Base-by-base conservation (phyloP, 116 monocot species). In the Posidonia oceanica region DNA sequence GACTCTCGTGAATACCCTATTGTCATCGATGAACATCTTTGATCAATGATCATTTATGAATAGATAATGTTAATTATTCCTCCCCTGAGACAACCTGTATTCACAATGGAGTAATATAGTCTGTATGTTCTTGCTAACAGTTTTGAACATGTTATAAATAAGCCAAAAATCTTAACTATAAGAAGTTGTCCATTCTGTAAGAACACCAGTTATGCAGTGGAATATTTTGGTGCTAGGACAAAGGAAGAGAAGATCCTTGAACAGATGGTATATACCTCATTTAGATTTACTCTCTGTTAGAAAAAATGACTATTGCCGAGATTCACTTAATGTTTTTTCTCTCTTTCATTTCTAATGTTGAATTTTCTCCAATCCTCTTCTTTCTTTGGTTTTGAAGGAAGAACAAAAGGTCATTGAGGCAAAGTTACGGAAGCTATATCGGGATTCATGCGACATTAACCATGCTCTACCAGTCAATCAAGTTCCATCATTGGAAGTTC, bases 181-280 rank as follows among this genome's bases (percentile, higher is more conserved):
- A 21, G 22, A 75, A 89, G 89, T 41, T 89, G 89, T 52, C 89
- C 89, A 71, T 89, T 85, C 81, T 89, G 89, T 74, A 85, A 89
- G 74, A 77, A 68, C 69, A 66, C 68, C 44, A 69, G 55, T 51
- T 85, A 79, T 72, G 83, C 82, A 72, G 83, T 89, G 74, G 80
- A 85, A 39, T 85, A 85, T 58, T 76, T 54, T 63, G 89, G 89
- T 66, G 76, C 69, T 23, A 80, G 78, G 64, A 80, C 79, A 14
- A 69, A 66, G 66, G 74, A 83, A 65, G 89, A 85, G 76, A 89
- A 78, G 73, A 61, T 40, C 69, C 71, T 75, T 7, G 83, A 85
- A 59, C 67, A 54, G 62, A 75, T 72, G 42, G 88, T 85, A 80
- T 41, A 75, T 20, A 63, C 40, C 59, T 36, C 58, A 39, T 77